These are phyloP conservation scores for Saccharomyces jurei DNA, from an alignment of 805 yeast genomes.

Conservation along the genomic window DNA sequence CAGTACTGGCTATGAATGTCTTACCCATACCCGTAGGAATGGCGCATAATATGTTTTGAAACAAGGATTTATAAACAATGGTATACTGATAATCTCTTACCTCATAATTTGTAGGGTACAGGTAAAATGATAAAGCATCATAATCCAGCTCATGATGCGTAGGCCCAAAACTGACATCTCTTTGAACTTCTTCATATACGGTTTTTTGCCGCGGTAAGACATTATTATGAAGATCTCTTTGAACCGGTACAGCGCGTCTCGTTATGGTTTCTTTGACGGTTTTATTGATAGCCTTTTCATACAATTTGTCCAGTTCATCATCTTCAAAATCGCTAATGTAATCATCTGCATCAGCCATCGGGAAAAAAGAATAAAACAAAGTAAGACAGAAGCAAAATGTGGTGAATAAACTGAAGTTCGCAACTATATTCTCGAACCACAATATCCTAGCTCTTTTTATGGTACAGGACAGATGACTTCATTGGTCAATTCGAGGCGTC, in stretches of 20 bases:
- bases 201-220: conserved; percentile 23
- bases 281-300: conserved; percentile 28
- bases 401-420: background rate
- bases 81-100: conserved; percentile 83
- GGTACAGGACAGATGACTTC: background rate
- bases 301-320: conserved; percentile 29
- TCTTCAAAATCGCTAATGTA: conserved; percentile 22
- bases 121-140: conserved; percentile 38
- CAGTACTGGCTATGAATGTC: conserved; percentile 90
- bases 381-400: background rate
- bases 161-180: conserved; percentile 32
- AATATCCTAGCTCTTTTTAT: background rate
- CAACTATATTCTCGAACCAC: background rate
- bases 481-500: background rate
- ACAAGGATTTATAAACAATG: conserved; percentile 65
- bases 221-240: conserved; percentile 31
- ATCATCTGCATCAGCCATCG: conserved; percentile 5
- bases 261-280: conserved; percentile 26
- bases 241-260: conserved; percentile 28
- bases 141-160: conserved; percentile 45
- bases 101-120: conserved; percentile 81
- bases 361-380: background rate
- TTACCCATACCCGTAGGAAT: conserved; percentile 97
- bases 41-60: conserved; percentile 73
- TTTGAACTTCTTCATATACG: conserved; percentile 33